Conservation (phyloP, 352 stramenopile genomes). For the Thraustochytrium sp. region DNA sequence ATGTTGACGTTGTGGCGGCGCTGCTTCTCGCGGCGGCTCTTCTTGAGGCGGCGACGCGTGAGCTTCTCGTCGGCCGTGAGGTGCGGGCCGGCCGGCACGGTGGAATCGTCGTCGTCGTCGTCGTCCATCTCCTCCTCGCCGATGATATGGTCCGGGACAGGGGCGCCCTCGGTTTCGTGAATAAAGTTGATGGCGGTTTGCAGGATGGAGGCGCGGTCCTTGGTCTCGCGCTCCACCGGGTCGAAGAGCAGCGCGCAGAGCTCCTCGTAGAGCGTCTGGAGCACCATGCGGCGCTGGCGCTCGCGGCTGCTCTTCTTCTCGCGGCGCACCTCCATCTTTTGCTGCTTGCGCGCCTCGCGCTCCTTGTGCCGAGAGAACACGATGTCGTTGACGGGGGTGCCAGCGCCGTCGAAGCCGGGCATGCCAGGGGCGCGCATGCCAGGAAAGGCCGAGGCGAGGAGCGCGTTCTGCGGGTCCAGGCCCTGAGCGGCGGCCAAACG, state of each 20-base stretch:
- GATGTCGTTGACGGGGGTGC: not conserved
- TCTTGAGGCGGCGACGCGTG: not conserved
- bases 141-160: not conserved
- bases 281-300: slow-evolving; percentile 16
- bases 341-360: slow-evolving; percentile 1
- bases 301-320: slow-evolving; percentile 39
- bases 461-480: no score
- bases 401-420: not conserved
- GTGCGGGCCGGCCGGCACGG: not conserved
- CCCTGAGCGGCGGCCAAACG: no score
- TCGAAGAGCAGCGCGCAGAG: slow-evolving; percentile 7
- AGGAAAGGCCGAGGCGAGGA: no score
- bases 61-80: slow-evolving; percentile 3
- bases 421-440: not conserved
- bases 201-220: slow-evolving; percentile 26
- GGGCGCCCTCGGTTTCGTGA: not conserved
- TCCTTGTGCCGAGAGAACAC: slow-evolving; percentile 1
- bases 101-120: slow-evolving; percentile 11
- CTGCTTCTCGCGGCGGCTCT: slow-evolving; percentile 36
- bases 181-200: slow-evolving; percentile 35
- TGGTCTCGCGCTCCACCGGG: slow-evolving; percentile 11
- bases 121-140: slow-evolving; percentile 37
- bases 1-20: slow-evolving; percentile 38
- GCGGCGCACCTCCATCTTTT: not conserved
- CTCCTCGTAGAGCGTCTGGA: slow-evolving; percentile 35